phyloP scores from a whole-genome alignment of 2,329 filamentous ascomycete genomes.

The Esteya vermicola region DNA sequence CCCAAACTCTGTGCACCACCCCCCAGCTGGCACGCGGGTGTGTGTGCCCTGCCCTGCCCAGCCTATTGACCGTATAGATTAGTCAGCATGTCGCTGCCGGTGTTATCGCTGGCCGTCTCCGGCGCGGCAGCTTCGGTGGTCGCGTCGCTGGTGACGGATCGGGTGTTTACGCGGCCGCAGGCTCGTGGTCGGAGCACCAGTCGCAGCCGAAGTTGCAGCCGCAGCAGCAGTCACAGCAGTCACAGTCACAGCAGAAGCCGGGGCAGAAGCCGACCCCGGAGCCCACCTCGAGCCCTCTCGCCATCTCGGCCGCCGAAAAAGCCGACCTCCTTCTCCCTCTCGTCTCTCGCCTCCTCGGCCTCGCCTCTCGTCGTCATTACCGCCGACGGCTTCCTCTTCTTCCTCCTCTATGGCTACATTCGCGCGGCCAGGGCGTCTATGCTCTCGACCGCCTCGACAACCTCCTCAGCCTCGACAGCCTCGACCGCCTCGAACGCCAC shows the following conservation, averaged over 20 bases:
- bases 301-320: not conserved
- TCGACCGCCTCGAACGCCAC: too few relatives aligned
- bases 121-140: constrained; percentile 67
- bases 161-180: constrained; percentile 42
- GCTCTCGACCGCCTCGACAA: not conserved
- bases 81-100: constrained; percentile 37
- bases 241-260: too few relatives aligned
- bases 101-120: constrained; percentile 68
- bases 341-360: not conserved
- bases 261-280: too few relatives aligned
- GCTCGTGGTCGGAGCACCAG: not conserved
- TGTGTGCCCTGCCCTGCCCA: not conserved
- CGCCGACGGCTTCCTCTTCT: constrained; percentile 73
- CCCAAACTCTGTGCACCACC: too few relatives aligned
- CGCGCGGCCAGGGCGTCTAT: constrained; percentile 12
- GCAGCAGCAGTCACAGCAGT: not conserved
- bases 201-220: not conserved
- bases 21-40: not conserved
- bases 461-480: too few relatives aligned
- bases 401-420: constrained; percentile 56
- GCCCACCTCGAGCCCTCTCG: not conserved
- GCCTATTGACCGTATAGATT: too few relatives aligned
- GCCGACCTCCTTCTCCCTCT: not conserved
- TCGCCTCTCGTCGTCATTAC: constrained; percentile 18
- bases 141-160: constrained; percentile 67